phyloP scores from a whole-genome alignment of 352 stramenopile genomes.

The Globisporangium canariense region DNA sequence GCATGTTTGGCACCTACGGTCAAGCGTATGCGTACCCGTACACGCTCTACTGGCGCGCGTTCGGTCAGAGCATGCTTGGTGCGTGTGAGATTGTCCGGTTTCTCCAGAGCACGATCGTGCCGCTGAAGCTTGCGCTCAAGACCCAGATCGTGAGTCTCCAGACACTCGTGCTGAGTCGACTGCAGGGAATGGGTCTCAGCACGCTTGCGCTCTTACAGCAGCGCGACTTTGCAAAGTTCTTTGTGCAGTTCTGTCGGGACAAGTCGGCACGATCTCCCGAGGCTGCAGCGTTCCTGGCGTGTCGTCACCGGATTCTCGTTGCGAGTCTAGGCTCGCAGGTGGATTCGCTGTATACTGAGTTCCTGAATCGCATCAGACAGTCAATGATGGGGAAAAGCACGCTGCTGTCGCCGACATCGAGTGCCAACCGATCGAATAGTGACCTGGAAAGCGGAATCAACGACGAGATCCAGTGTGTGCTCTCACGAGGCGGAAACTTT shows the following conservation, averaged over 20 bases:
- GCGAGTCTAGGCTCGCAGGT: slow-evolving; percentile 37
- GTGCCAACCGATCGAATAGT: slow-evolving; percentile 5
- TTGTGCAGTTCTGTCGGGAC: slow-evolving; percentile 43
- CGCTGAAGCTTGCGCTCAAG: slow-evolving; percentile 48
- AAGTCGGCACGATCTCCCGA: slow-evolving; percentile 23
- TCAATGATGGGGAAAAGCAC: slow-evolving; percentile 24
- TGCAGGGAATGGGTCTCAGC: slow-evolving; percentile 51
- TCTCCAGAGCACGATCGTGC: slow-evolving; percentile 43
- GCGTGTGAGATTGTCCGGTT: slow-evolving; percentile 67
- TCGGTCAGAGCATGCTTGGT: slow-evolving; percentile 66
- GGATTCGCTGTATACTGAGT: slow-evolving; percentile 43
- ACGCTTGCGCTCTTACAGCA: slow-evolving; percentile 57
- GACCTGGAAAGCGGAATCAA: slow-evolving; percentile 55
- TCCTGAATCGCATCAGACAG: slow-evolving; percentile 34
- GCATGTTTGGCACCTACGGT: slow-evolving; percentile 38
- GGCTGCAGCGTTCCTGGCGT: slow-evolving; percentile 37
- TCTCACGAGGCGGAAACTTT: slow-evolving; percentile 35
- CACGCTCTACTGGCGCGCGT: slow-evolving; percentile 69
- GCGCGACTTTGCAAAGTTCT: slow-evolving; percentile 42
- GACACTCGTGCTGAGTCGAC: slow-evolving; percentile 40
- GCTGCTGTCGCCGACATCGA: neutral
- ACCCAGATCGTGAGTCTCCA: slow-evolving; percentile 56
- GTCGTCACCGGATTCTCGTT: slow-evolving; percentile 34
- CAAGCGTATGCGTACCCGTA: slow-evolving; percentile 13
- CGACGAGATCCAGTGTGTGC: slow-evolving; percentile 42